A percentile compares a stretch with the other conserved stretches of the same genome.
Evolutionary conservation across 345 rosid genomes (phyloP).

Genomic region (Eucalyptus cloeziana): DNA sequence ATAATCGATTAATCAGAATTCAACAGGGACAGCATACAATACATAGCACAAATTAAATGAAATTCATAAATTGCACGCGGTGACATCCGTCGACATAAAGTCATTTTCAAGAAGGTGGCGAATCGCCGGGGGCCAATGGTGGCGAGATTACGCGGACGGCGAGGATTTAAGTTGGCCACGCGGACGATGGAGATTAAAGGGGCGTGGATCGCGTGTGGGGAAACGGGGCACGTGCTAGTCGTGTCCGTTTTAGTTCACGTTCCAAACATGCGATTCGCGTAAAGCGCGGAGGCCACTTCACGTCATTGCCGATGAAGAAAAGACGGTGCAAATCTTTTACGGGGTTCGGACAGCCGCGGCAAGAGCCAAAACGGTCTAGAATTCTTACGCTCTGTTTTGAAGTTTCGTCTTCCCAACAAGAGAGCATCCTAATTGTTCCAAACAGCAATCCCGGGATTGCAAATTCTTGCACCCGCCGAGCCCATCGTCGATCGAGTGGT

Average conservation of each 20-base stretch:
- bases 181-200: not conserved
- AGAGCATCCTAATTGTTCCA: not conserved
- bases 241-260: not conserved
- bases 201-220: fast-evolving
- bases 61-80: too few species aligned
- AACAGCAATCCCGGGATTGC: not conserved
- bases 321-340: not conserved
- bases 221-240: not conserved
- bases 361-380: not conserved
- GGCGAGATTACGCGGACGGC: not conserved
- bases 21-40: not conserved
- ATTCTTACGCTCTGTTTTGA: not conserved
- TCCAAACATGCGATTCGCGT: not conserved
- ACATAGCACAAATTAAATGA: too few species aligned
- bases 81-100: not conserved
- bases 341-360: not conserved
- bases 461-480: not conserved
- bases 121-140: not conserved
- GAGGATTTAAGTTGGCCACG: not conserved
- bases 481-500: not conserved
- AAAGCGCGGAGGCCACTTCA: not conserved
- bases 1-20: not conserved
- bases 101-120: not conserved
- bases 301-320: not conserved
- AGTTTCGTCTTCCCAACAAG: not conserved